phyloP scores from a whole-genome alignment of 352 stramenopile species.

The Phytophthora palmivora region DNA sequence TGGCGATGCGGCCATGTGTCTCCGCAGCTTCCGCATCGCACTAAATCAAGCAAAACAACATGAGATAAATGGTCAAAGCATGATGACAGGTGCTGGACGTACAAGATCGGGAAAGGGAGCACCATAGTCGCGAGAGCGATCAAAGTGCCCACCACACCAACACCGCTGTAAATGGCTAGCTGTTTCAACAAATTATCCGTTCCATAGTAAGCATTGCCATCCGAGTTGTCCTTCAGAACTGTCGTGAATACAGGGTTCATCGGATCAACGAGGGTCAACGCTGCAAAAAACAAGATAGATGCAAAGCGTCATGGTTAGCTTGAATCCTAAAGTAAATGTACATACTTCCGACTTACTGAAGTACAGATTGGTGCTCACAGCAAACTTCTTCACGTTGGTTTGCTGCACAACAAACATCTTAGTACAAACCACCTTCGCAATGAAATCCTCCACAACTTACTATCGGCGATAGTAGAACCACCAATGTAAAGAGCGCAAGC shows the following conservation, averaged over 20 bases:
- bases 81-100: constrained; percentile 7
- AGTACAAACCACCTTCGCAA: background rate
- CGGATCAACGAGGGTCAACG: constrained; percentile 64
- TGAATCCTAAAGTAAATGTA: background rate
- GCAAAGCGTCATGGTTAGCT: background rate
- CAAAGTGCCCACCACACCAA: constrained; percentile 71
- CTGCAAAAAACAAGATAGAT: constrained; percentile 29
- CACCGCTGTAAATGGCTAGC: constrained; percentile 67
- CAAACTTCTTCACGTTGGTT: constrained; percentile 81
- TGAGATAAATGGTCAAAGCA: constrained; percentile 1
- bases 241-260: constrained; percentile 76
- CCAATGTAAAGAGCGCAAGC: constrained; percentile 71
- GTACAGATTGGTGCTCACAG: constrained; percentile 78
- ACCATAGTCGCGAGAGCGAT: constrained; percentile 69
- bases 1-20: constrained; percentile 55
- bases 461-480: constrained; percentile 68
- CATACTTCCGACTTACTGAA: constrained; percentile 69
- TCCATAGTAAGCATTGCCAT: constrained; percentile 51
- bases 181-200: constrained; percentile 70
- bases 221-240: constrained; percentile 55
- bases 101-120: constrained; percentile 72
- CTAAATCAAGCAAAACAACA: constrained; percentile 12
- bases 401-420: constrained; percentile 32
- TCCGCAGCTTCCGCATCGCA: constrained; percentile 60
- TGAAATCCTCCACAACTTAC: constrained; percentile 21